These are phyloP conservation scores for Tolypocladium paradoxum DNA, from an alignment of 2,329 filamentous ascomycete species.

Conservation along the genomic window DNA sequence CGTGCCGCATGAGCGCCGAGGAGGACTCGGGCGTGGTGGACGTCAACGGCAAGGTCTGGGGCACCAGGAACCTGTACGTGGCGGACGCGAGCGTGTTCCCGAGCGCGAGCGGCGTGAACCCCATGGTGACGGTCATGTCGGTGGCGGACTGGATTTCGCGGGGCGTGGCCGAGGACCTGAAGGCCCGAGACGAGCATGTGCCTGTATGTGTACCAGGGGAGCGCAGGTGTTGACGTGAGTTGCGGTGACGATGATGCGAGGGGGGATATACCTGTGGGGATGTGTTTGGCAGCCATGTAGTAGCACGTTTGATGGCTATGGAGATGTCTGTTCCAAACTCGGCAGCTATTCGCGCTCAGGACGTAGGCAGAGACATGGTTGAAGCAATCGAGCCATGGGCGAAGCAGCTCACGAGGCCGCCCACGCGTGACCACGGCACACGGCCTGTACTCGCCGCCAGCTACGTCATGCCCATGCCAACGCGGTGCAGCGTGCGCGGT, in stretches of 20 bases:
- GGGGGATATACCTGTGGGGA: not conserved
- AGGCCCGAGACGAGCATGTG: not conserved
- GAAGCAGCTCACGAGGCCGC: not conserved
- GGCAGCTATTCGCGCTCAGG: no score
- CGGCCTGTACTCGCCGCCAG: no score
- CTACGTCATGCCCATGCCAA: no score
- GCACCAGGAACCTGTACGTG: constrained; percentile 52
- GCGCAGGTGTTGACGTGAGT: no score
- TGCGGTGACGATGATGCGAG: no score
- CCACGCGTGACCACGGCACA: not conserved
- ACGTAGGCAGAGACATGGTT: no score
- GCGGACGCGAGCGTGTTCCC: constrained; percentile 69
- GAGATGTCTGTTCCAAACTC: not conserved
- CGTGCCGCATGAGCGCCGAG: constrained; percentile 57
- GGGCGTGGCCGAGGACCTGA: constrained; percentile 15
- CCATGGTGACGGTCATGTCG: constrained; percentile 70
- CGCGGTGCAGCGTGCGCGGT: not conserved
- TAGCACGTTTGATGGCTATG: no score
- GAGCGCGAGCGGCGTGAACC: constrained; percentile 68
- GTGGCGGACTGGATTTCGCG: constrained; percentile 55
- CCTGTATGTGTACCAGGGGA: not conserved
- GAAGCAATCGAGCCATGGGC: not conserved
- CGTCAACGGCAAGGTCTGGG: constrained; percentile 52
- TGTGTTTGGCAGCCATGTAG: not conserved
- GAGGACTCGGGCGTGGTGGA: constrained; percentile 47